Evolutionary conservation across 257 asterid genomes (phyloP), one percentile per base, ranked within the genome.

Genomic region (Osmanthus fragrans): DNA sequence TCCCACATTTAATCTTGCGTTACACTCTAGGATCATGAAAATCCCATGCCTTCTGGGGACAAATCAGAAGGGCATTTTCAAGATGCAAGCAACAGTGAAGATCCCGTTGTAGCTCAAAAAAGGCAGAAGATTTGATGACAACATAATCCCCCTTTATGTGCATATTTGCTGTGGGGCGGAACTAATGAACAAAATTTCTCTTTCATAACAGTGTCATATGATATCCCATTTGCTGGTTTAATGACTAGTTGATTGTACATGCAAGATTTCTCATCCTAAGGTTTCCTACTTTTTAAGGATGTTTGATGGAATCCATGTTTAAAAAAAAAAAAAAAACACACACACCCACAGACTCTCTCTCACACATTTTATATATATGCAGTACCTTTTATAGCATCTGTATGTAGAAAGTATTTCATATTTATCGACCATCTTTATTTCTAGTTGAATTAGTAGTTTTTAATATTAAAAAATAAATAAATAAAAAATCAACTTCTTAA

Each of bases 1-100:
- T 36, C 63, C 29, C 32, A 60, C 47, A 21, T 71, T 3, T 0
- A 18, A 7, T 19, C 54, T 71, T 27, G 10, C 30, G 13, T 86
- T 65, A 68, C 47, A 6, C 60, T 70, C 27, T 77, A 92, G 97
- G 96, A 88, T 82, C 87, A 82, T 29, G 87, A 80, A 51, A 79
- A 78, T 54, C 86, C 92, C 23, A 29, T 85, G 69, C 86, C 89
- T 73, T 81, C 85, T 6, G 47, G 82, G 67, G 80, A 80, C 84
- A 94, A 85, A 77, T 78, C 86, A 19, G 79, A 39, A 6, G 89
- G 89, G 40, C 81, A 80, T 4, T 88, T 84, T 82, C 85, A 70
- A 60, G 91, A 74, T 12, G 18, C 73, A 11, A 49, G 66, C 80
- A 81, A 77, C 5, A 85, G 75, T 18, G 88, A 79, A 56, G 69